Conservation (phyloP, 2,329 filamentous ascomycete species). For the Emergomyces pasteurianus region DNA sequence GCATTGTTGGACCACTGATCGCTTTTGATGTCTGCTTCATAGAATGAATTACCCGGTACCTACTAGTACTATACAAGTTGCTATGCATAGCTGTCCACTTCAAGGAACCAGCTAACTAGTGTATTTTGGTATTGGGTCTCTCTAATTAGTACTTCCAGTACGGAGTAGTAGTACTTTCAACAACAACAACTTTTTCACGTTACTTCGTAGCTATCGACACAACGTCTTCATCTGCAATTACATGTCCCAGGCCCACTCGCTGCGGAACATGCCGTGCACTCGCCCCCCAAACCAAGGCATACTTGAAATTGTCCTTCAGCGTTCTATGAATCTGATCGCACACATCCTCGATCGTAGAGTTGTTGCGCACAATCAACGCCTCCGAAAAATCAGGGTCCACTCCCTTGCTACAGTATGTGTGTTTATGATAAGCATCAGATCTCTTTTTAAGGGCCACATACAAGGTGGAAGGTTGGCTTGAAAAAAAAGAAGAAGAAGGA, state of each 20-base stretch:
- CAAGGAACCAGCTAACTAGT: not conserved
- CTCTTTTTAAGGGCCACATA: not conserved
- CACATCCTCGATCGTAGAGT: conserved; percentile 88
- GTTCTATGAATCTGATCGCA: conserved; percentile 90
- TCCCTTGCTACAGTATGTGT: conserved; percentile 53
- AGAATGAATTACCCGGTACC: not conserved
- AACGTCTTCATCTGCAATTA: conserved; percentile 59
- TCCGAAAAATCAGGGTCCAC: conserved; percentile 79
- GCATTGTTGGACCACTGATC: too few species aligned
- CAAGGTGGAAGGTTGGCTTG: not conserved
- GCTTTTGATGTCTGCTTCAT: too few species aligned
- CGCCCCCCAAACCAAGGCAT: conserved; percentile 93
- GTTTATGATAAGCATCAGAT: not conserved
- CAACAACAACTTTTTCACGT: not conserved
- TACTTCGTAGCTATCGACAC: conserved; percentile 50
- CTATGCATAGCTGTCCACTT: not conserved
- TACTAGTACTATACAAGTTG: too few species aligned
- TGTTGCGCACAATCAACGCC: conserved; percentile 80
- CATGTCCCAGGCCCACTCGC: conserved; percentile 73
- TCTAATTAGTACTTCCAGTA: not conserved
- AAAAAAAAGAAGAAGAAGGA: too few species aligned
- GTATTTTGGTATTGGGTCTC: not conserved
- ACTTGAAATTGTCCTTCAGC: conserved; percentile 97
- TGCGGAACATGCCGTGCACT: conserved; percentile 93
- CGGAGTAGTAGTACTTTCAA: not conserved